Percentiles rank a stretch among this genome's conserved stretches.
Conservation (phyloP, 371 early-diverging fungal species). For the Lichtheimia corymbifera region DNA sequence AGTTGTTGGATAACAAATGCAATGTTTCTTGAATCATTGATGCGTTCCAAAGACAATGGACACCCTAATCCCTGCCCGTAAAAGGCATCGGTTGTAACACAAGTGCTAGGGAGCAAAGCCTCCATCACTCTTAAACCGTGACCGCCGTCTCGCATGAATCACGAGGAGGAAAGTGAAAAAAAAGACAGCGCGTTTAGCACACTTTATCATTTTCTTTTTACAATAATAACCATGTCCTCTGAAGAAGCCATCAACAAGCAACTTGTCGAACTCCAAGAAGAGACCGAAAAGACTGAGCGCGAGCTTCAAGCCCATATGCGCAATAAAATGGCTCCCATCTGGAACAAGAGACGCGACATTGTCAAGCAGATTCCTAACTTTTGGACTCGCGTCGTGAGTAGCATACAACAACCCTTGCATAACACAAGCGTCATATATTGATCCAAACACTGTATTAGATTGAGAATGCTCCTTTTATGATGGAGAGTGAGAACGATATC, state of each 20-base stretch:
- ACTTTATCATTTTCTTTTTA: background rate
- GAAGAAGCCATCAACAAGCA: conserved; percentile 38
- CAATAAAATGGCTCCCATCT: conserved; percentile 55
- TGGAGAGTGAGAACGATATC: conserved; percentile 28
- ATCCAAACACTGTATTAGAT: conserved; percentile 21
- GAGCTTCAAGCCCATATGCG: conserved; percentile 41
- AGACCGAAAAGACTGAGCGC: conserved; percentile 34
- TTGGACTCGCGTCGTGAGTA: conserved; percentile 50
- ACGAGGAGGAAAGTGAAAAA: background rate
- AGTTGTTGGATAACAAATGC: no score
- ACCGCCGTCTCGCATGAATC: conserved; percentile 1
- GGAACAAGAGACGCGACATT: conserved; percentile 58
- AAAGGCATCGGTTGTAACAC: no score
- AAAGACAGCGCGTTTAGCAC: background rate
- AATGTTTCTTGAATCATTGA: no score
- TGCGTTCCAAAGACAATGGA: no score
- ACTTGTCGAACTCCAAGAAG: conserved; percentile 38
- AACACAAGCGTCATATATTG: background rate
- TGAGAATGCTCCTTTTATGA: conserved; percentile 31
- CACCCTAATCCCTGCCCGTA: no score
- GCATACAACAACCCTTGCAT: background rate
- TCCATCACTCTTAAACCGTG: background rate
- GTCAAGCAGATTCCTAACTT: conserved; percentile 59
- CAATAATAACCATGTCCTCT: conserved; percentile 11
- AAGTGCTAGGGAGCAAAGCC: no score